Evolutionary conservation across 805 yeast genomes (phyloP), one percentile per base, ranked within the genome.

Genomic region (Monosporozyma unispora): DNA sequence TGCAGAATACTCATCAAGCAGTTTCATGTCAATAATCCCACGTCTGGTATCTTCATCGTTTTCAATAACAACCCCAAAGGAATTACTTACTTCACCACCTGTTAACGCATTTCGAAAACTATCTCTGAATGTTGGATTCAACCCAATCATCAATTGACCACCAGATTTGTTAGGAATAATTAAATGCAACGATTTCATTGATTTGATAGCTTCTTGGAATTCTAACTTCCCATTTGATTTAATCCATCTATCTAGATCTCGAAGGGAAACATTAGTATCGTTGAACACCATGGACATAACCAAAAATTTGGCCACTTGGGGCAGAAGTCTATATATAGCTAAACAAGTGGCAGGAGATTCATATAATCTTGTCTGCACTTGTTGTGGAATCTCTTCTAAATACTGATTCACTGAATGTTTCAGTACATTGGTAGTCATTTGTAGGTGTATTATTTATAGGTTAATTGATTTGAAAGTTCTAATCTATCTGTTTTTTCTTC

Each of bases 281-380:
- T 82, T 79, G 68, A 87, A 93, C 18, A 95, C 71, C 83, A 90
- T 79, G 10, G 90, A 76, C 88, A 88, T 84, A 46, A 91, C 81
- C 59, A 84, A 83, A 66, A 87, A 84, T 63, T 91, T 90, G 27
- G 97, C 96, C 55, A 93, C 68, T 22, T 90, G 81, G 0, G 99
- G 96, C 16, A 93, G 73, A 51, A 93, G 72, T 54, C 99, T 75
- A 64, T 83, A 90, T n/a, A 93, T 82, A 2, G 99, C 95, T 44
- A 93, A 73, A 63, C 97, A 89, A 49, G 99, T 87, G 11, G 97
- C 96, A 2, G 99, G 96, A 47, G 87, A 79, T 58, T 80, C 82
- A 67, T 86, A 93, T 21, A 93, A 75, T 60, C 88, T 79, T 21
- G 82, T 74, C 57, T 90, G 91, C n/a, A 88, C 87, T 5, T 84